These are phyloP conservation scores for Plasmopara halstedii DNA, from an alignment of 352 stramenopile genomes.

Conservation along the genomic window DNA sequence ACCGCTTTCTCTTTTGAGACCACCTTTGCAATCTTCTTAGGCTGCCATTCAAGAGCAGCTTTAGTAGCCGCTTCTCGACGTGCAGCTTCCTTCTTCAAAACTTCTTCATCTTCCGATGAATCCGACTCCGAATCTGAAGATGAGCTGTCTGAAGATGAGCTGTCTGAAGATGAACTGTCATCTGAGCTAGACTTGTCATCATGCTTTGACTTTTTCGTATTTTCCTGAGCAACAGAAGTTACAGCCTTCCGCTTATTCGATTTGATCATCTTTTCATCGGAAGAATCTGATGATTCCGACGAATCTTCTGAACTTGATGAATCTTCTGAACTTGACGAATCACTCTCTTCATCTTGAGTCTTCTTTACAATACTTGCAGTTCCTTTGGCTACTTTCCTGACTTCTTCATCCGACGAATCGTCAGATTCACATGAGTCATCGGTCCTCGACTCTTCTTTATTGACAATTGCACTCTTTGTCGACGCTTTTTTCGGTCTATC, in stretches of 20 bases:
- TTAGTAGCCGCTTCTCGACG: conserved; percentile 71
- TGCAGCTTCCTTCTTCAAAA: conserved; percentile 67
- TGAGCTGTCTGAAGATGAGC: conserved; percentile 15
- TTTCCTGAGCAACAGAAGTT: conserved; percentile 17
- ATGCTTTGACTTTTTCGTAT: conserved; percentile 32
- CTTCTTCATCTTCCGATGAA: conserved; percentile 54
- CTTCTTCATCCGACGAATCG: conserved; percentile 46
- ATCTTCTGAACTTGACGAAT: conserved; percentile 16
- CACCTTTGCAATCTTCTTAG: conserved; percentile 79
- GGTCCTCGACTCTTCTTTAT: conserved; percentile 19
- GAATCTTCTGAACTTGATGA: conserved; percentile 14
- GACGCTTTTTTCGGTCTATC: conserved; percentile 14
- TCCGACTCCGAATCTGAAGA: conserved; percentile 40
- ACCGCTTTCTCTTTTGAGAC: conserved; percentile 58
- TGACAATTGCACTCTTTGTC: conserved; percentile 11
- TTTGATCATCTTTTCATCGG: conserved; percentile 32
- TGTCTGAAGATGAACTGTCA: conserved; percentile 33
- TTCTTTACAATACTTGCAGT: conserved; percentile 2
- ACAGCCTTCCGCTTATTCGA: conserved; percentile 56
- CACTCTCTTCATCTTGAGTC: conserved; percentile 3
- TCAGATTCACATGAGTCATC: conserved; percentile 27
- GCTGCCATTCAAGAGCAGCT: conserved; percentile 87
- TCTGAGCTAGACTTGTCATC: conserved; percentile 31
- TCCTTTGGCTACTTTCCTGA: conserved; percentile 20
- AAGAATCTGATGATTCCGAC: conserved; percentile 29